Evolutionary conservation across 768 basidiomycete genomes (phyloP).

Genomic region (Rhodosporidiobolus odoratus): DNA sequence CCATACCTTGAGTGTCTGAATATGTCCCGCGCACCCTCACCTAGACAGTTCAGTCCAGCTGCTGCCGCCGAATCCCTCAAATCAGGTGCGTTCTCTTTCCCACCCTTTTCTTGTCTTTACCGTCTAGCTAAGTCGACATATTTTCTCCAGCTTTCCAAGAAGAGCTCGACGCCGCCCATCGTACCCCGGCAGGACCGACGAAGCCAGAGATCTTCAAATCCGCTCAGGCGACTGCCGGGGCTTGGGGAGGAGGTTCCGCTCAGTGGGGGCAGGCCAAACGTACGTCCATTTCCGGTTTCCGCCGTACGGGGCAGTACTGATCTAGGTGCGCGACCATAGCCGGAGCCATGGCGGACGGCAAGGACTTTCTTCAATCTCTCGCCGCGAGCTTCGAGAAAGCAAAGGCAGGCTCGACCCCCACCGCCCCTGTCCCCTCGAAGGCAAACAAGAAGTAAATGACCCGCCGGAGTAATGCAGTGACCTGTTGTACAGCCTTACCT

Average conservation of each 20-base stretch:
- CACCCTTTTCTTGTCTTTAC: too few relatives aligned
- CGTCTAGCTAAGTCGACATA: background rate
- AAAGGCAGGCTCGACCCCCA: background rate
- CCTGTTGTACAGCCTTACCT: background rate
- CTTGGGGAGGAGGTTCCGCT: background rate
- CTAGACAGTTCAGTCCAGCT: background rate
- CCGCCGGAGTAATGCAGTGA: background rate
- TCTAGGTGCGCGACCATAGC: background rate
- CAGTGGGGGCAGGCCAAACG: slow-evolving; percentile 23
- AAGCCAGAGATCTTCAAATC: slow-evolving; percentile 21
- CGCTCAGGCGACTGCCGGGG: background rate
- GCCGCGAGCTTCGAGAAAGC: slow-evolving; percentile 6
- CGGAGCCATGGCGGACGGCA: slow-evolving; percentile 26
- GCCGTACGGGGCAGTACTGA: background rate
- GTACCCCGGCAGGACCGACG: background rate
- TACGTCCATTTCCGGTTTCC: background rate
- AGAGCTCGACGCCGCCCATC: slow-evolving; percentile 21
- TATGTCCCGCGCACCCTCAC: background rate
- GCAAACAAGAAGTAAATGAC: background rate
- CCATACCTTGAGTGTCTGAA: background rate
- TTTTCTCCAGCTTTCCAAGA: slow-evolving; percentile 13
- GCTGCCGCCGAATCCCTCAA: background rate
- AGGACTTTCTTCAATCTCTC: slow-evolving; percentile 13
- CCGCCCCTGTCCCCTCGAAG: background rate
- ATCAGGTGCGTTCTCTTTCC: background rate